Conservation (phyloP, 2,329 filamentous ascomycete genomes). For the Ceratocystiopsis sp. region DNA sequence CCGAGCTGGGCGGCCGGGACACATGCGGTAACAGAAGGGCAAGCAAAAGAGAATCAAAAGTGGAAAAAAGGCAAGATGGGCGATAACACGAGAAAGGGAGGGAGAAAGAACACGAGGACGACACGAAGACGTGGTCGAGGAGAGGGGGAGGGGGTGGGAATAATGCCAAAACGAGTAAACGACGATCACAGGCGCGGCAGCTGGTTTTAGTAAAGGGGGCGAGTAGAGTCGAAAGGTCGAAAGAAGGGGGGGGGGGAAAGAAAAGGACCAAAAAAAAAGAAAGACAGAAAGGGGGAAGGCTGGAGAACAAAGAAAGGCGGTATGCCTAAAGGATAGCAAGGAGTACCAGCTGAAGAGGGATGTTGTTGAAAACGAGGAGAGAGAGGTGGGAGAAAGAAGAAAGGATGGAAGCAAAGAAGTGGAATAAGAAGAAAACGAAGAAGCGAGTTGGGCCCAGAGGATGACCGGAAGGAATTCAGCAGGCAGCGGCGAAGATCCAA, state of each 20-base stretch:
- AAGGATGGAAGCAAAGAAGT: neutral
- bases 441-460: neutral
- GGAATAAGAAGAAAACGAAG: neutral
- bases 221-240: neutral
- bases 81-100: neutral
- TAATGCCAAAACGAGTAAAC: neutral
- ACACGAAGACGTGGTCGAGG: neutral
- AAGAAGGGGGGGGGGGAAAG: neutral
- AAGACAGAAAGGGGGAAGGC: neutral
- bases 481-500: neutral
- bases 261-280: neutral
- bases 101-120: neutral
- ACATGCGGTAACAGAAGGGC: neutral
- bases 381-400: neutral
- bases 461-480: neutral
- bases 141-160: neutral
- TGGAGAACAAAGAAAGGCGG: neutral
- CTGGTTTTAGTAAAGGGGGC: neutral
- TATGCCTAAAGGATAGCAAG: too few relatives aligned
- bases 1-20: too few relatives aligned
- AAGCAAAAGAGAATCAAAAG: neutral
- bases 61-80: too few relatives aligned
- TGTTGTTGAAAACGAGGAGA: neutral
- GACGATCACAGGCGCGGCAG: neutral
- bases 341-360: neutral